phyloP scores from a whole-genome alignment of 192 early-diverging fungal genomes.

The Hyaloraphidium curvatum region DNA sequence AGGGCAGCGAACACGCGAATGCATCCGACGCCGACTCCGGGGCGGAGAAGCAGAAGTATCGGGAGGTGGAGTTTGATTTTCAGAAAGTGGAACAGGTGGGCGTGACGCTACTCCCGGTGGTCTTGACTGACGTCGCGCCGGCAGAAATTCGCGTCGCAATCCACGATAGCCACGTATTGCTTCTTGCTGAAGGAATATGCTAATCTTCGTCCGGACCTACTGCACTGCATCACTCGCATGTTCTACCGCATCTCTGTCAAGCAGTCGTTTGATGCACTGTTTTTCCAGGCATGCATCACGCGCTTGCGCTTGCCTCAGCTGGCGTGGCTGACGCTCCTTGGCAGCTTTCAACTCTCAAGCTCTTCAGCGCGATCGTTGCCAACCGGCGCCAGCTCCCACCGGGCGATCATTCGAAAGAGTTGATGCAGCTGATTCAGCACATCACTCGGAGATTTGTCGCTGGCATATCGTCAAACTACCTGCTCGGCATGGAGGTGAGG shows the following conservation, averaged over 20 bases:
- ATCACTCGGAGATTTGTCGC: too few relatives aligned
- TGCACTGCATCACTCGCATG: conserved; percentile 34
- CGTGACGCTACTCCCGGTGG: background rate
- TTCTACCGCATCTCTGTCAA: conserved; percentile 51
- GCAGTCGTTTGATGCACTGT: conserved; percentile 22
- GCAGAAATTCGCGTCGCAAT: conserved; percentile 33
- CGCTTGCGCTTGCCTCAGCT: too few relatives aligned
- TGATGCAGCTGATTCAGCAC: too few relatives aligned
- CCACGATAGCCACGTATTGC: conserved; percentile 30
- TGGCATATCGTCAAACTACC: too few relatives aligned
- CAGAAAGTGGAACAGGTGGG: background rate
- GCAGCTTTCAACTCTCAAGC: too few relatives aligned
- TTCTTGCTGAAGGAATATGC: conserved; percentile 30
- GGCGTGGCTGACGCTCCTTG: too few relatives aligned
- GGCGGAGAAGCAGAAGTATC: too few relatives aligned
- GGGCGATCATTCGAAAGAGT: background rate
- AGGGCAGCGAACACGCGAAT: too few relatives aligned
- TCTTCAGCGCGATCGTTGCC: background rate
- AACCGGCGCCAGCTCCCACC: background rate
- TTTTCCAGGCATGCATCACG: conserved; percentile 26
- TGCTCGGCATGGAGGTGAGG: too few relatives aligned
- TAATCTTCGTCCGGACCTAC: conserved; percentile 20
- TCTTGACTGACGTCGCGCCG: background rate
- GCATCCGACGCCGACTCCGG: too few relatives aligned
- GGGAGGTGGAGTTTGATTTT: background rate